Evolutionary conservation across 2,329 filamentous ascomycete species (phyloP).

Genomic region (Arachnomyces sp.): DNA sequence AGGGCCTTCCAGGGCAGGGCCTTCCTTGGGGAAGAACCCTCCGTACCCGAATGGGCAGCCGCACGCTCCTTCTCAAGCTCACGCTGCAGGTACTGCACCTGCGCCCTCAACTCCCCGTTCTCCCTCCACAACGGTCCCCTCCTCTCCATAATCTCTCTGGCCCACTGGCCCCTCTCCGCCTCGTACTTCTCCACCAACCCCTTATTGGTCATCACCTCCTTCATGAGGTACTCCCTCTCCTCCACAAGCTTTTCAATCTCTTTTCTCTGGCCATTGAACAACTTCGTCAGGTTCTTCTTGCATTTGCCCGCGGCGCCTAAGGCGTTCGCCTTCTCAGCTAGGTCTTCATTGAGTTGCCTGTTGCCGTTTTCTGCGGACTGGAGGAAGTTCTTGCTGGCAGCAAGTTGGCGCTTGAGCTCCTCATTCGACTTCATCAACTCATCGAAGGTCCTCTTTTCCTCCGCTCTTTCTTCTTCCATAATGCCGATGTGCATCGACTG

Average conservation of each 20-base stretch:
- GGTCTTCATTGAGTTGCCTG: background rate
- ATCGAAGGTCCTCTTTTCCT: no score
- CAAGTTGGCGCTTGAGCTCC: no score
- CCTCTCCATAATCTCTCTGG: slow-evolving; percentile 2
- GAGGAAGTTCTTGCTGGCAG: background rate
- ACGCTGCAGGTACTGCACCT: slow-evolving; percentile 1
- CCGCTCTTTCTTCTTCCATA: no score
- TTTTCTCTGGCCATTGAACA: slow-evolving; percentile 1
- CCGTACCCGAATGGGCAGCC: slow-evolving; percentile 4
- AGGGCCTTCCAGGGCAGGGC: background rate
- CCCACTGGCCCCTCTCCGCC: slow-evolving; percentile 2
- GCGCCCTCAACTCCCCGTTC: slow-evolving; percentile 1
- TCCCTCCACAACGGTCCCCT: slow-evolving; percentile 1
- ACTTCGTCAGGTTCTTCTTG: slow-evolving; percentile 1
- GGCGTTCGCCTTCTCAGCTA: background rate
- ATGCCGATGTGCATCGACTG: no score
- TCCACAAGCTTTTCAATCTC: slow-evolving; percentile 4
- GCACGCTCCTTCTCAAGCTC: slow-evolving; percentile 5
- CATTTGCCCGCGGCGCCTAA: slow-evolving; percentile 1
- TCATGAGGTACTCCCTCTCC: slow-evolving; percentile 3
- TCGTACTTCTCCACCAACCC: slow-evolving; percentile 3
- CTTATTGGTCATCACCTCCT: background rate
- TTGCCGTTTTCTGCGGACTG: slow-evolving; percentile 2
- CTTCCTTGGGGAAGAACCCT: slow-evolving; percentile 1
- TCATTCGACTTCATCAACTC: no score